Evolutionary conservation across 768 basidiomycete genomes (phyloP).

Genomic region (Agrocybe praecox): DNA sequence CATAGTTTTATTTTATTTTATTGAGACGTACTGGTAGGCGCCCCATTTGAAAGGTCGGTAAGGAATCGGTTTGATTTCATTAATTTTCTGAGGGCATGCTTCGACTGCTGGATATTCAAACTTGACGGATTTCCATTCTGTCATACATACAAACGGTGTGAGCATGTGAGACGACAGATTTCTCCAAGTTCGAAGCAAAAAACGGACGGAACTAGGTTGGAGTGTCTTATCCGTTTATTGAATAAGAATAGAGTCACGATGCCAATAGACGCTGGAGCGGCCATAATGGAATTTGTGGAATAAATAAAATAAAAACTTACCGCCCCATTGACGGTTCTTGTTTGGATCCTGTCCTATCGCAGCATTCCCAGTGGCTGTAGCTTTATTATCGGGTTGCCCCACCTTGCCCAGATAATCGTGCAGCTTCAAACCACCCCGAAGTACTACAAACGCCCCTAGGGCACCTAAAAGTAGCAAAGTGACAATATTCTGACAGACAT

Average conservation of each 20-base stretch:
- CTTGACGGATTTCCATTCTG: slow-evolving; percentile 55
- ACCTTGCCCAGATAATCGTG: neutral
- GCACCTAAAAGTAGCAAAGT: neutral
- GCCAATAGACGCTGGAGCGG: neutral
- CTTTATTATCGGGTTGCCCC: neutral
- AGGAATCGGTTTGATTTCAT: slow-evolving; percentile 54
- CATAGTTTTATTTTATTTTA: too few relatives aligned
- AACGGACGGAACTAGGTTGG: too few relatives aligned
- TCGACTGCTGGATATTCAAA: slow-evolving; percentile 56
- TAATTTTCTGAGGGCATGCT: slow-evolving; percentile 39
- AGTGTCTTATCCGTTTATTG: too few relatives aligned
- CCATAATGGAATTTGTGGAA: neutral
- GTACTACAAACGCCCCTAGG: neutral
- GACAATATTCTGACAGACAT: neutral
- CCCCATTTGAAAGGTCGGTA: slow-evolving; percentile 70
- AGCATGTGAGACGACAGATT: neutral
- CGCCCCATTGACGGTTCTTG: slow-evolving; percentile 24
- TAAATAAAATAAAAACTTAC: slow-evolving; percentile 13
- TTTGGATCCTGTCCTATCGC: slow-evolving; percentile 2
- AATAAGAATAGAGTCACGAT: neutral
- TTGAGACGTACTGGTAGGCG: slow-evolving; percentile 58
- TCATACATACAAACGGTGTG: neutral
- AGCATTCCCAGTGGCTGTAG: neutral
- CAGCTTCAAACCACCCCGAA: neutral
- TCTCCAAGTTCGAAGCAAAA: too few relatives aligned